Conservation (phyloP, 2,329 filamentous ascomycete genomes). For the Aspergillus brasiliensis region DNA sequence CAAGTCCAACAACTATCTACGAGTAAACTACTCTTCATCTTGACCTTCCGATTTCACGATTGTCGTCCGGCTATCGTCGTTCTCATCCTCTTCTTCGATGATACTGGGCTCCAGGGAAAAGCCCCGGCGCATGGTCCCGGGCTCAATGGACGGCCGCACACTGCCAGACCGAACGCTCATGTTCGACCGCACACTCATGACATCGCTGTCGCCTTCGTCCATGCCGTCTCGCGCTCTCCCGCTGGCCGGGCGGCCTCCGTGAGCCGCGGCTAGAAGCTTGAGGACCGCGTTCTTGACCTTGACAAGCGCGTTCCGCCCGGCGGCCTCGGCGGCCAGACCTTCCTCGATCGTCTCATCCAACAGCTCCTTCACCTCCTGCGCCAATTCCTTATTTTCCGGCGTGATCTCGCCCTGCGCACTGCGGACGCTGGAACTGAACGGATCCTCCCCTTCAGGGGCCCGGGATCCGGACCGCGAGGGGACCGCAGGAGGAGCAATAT, state of each 20-base stretch:
- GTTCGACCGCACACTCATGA: conserved; percentile 30
- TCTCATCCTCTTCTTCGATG: conserved; percentile 41
- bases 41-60: conserved; percentile 35
- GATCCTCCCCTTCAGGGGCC: conserved; percentile 62
- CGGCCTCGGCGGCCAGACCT: conserved; percentile 43
- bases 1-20: conserved; percentile 1
- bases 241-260: conserved; percentile 43
- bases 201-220: conserved; percentile 34
- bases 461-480: conserved; percentile 41
- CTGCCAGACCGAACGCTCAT: conserved; percentile 33
- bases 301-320: conserved; percentile 48
- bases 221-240: conserved; percentile 35
- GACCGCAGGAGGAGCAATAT: conserved; percentile 68
- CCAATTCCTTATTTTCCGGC: conserved; percentile 54
- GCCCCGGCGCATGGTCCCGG: conserved; percentile 23
- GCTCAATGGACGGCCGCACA: conserved; percentile 36
- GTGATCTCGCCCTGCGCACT: conserved; percentile 53
- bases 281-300: conserved; percentile 49
- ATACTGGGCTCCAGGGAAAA: conserved; percentile 40
- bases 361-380: conserved; percentile 59
- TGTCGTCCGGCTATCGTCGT: conserved; percentile 37
- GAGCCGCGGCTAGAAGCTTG: conserved; percentile 51
- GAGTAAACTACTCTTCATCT: conserved; percentile 25
- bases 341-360: conserved; percentile 59
- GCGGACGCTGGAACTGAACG: conserved; percentile 53